Conservation (phyloP, 1,284 basidiomycete species). For the Phellopilus nigrolimitatus region DNA sequence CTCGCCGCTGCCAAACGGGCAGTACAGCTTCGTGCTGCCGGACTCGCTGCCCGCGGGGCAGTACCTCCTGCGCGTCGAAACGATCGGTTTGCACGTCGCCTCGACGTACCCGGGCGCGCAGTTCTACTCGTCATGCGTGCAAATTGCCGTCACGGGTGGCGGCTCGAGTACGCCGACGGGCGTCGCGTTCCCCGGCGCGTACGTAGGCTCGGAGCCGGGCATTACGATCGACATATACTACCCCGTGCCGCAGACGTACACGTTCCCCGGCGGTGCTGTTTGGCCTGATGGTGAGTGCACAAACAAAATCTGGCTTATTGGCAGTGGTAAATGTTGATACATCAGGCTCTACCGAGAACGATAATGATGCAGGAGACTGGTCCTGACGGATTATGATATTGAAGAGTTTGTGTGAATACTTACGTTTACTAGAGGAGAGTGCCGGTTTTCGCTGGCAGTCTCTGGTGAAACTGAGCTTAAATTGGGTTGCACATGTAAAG, state of each 20-base stretch:
- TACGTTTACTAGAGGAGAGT: background rate
- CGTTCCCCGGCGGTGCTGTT: constrained; percentile 10
- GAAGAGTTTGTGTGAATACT: background rate
- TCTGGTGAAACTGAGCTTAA: too few species aligned
- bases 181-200: constrained; percentile 60
- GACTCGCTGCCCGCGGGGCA: constrained; percentile 42
- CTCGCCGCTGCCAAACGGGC: constrained; percentile 34
- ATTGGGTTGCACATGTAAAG: too few species aligned
- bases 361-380: background rate
- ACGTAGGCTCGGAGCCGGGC: constrained; percentile 37
- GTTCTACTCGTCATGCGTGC: constrained; percentile 55
- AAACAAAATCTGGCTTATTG: background rate
- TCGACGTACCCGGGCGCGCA: constrained; percentile 45
- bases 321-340: background rate
- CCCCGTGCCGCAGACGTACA: constrained; percentile 20
- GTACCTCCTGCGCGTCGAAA: constrained; percentile 47
- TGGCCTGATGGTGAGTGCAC: constrained; percentile 3
- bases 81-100: constrained; percentile 44
- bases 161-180: constrained; percentile 42
- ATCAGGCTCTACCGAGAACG: background rate
- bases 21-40: constrained; percentile 47
- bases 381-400: too few species aligned
- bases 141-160: constrained; percentile 50
- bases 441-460: too few species aligned
- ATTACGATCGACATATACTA: constrained; percentile 21